Percentiles rank a stretch among this genome's conserved stretches.
These are phyloP conservation scores for Dothiorella sarmentorum DNA, from an alignment of 2,329 filamentous ascomycete genomes.

Conservation along the genomic window DNA sequence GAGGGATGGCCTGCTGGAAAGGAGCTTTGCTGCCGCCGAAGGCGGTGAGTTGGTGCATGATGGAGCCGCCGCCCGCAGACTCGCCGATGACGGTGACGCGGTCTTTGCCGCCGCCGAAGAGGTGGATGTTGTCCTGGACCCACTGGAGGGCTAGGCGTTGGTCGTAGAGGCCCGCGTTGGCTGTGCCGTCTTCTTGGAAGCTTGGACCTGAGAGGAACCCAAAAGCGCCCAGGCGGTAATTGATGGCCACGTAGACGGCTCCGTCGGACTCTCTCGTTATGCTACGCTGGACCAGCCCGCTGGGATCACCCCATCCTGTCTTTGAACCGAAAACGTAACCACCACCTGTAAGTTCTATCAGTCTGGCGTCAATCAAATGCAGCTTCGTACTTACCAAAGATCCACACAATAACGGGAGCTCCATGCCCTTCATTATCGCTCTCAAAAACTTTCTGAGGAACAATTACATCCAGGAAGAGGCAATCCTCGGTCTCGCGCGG, in stretches of 20 bases:
- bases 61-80: conserved; percentile 52
- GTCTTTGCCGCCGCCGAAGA: conserved; percentile 51
- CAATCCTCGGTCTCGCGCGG: conserved; percentile 32
- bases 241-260: conserved; percentile 47
- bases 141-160: conserved; percentile 53
- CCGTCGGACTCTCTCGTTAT: conserved; percentile 24
- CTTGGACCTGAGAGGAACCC: conserved; percentile 48
- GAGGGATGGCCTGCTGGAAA: conserved; percentile 46
- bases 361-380: background rate
- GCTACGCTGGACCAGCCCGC: conserved; percentile 37
- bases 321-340: conserved; percentile 44
- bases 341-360: conserved; percentile 25
- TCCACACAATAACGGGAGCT: conserved; percentile 42
- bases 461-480: conserved; percentile 40
- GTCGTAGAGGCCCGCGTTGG: conserved; percentile 50
- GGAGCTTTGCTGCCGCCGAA: conserved; percentile 45
- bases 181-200: conserved; percentile 42
- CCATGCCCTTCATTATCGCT: conserved; percentile 22
- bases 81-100: conserved; percentile 48
- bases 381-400: conserved; percentile 36
- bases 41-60: conserved; percentile 55
- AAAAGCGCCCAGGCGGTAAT: conserved; percentile 50
- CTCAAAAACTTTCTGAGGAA: conserved; percentile 35
- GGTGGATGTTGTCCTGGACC: conserved; percentile 50
- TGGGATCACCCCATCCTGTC: conserved; percentile 31